Percentiles rank a stretch among this genome's conserved stretches.
These are phyloP conservation scores for Ballota nigra DNA, from an alignment of 257 asterid species.

Conservation along the genomic window DNA sequence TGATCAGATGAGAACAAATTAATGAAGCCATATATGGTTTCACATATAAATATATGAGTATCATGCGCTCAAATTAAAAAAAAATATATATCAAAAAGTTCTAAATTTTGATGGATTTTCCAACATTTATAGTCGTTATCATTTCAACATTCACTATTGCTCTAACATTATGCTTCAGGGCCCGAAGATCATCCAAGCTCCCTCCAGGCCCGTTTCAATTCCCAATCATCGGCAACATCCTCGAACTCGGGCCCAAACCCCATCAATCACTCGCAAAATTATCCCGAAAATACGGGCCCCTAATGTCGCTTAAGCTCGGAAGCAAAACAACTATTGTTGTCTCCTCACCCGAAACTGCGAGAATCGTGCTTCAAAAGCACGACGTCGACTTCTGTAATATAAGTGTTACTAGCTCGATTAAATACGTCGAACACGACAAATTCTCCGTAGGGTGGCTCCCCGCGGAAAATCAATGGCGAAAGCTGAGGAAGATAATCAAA, in stretches of 20 bases:
- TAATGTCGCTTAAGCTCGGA: conserved; percentile 26
- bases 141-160: not conserved
- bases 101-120: not conserved
- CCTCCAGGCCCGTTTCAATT: conserved; percentile 26
- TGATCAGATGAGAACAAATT: too few relatives aligned
- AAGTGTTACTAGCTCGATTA: not conserved
- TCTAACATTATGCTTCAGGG: not conserved
- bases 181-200: conserved; percentile 17
- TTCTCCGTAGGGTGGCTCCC: conserved; percentile 39
- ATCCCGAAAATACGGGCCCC: conserved; percentile 20
- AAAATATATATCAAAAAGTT: too few relatives aligned
- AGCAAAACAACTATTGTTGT: conserved; percentile 12
- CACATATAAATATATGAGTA: too few relatives aligned
- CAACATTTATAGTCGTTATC: not conserved
- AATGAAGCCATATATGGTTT: too few relatives aligned
- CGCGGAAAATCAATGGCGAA: conserved; percentile 27
- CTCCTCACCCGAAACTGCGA: conserved; percentile 21
- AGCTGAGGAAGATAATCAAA: conserved; percentile 36
- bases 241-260: conserved; percentile 20
- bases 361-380: conserved; percentile 17
- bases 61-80: too few relatives aligned
- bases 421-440: conserved; percentile 4
- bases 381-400: conserved; percentile 23
- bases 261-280: conserved; percentile 30
- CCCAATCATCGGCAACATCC: conserved; percentile 29